These are phyloP conservation scores for Pichia thaimueangensis DNA, from an alignment of 805 yeast genomes.

Conservation along the genomic window DNA sequence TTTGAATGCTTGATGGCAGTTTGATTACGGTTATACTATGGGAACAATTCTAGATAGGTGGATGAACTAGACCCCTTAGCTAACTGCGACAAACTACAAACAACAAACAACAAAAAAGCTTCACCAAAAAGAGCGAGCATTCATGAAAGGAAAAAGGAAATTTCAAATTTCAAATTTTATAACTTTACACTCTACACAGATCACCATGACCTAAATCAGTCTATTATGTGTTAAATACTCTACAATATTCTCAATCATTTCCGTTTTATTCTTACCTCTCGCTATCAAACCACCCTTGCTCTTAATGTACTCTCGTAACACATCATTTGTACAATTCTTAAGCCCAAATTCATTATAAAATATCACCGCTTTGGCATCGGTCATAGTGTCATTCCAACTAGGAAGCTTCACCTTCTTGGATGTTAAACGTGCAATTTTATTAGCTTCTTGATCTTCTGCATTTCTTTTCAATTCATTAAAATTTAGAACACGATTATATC, in stretches of 20 bases:
- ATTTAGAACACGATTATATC: slow-evolving; percentile 22
- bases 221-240: slow-evolving; percentile 21
- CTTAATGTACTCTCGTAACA: slow-evolving; percentile 28
- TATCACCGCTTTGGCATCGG: not conserved
- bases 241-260: slow-evolving; percentile 36
- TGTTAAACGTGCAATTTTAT: not conserved
- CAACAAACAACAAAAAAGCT: too few relatives aligned
- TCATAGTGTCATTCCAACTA: not conserved
- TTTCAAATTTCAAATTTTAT: too few relatives aligned
- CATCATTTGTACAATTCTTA: slow-evolving; percentile 7
- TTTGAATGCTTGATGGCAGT: too few relatives aligned
- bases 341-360: slow-evolving; percentile 3
- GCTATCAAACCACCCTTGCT: slow-evolving; percentile 32
- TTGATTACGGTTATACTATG: too few relatives aligned
- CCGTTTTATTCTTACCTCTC: slow-evolving; percentile 36
- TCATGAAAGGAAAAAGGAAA: too few relatives aligned
- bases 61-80: too few relatives aligned
- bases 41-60: too few relatives aligned
- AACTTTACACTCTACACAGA: too few relatives aligned
- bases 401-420: not conserved
- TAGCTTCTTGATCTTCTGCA: not conserved
- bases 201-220: too few relatives aligned
- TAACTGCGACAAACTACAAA: too few relatives aligned
- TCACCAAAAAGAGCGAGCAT: too few relatives aligned
- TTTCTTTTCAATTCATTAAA: slow-evolving; percentile 7